Evolutionary conservation across 176 grass and related monocot species (phyloP).

Genomic region (Oryza meyeriana): DNA sequence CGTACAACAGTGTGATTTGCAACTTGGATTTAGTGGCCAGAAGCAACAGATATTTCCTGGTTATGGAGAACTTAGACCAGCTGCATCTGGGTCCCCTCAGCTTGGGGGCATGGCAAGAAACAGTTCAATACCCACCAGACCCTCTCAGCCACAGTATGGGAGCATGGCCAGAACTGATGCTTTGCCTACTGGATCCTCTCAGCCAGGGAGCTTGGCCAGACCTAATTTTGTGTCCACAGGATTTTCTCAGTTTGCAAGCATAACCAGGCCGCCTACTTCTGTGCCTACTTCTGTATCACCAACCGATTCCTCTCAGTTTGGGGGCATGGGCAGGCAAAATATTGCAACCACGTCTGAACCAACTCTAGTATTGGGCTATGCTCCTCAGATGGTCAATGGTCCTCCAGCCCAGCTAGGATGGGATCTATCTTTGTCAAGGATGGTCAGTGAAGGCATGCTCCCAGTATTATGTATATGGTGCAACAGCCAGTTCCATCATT

Average conservation of each 20-base stretch:
- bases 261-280: constrained; percentile 29
- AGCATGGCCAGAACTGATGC: constrained; percentile 7
- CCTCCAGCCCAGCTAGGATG: constrained; percentile 59
- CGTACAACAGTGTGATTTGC: constrained; percentile 58
- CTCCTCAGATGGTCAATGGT: constrained; percentile 40
- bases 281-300: constrained; percentile 27
- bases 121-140: constrained; percentile 36
- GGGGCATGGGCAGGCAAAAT: constrained; percentile 34
- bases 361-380: constrained; percentile 61
- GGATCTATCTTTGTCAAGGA: constrained; percentile 60
- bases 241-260: constrained; percentile 39
- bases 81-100: constrained; percentile 37
- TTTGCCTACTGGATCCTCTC: constrained; percentile 36
- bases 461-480: constrained; percentile 67
- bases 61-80: constrained; percentile 40
- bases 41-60: constrained; percentile 45
- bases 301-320: constrained; percentile 41
- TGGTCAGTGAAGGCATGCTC: constrained; percentile 31
- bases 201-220: constrained; percentile 27
- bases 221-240: constrained; percentile 26
- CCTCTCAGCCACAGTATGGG: constrained; percentile 40
- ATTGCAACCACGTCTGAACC: constrained; percentile 37
- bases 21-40: constrained; percentile 45
- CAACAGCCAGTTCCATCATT: constrained; percentile 68
- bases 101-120: constrained; percentile 32